Evolutionary conservation across 257 asterid genomes (phyloP).

Genomic region (Ehretia macrophylla): DNA sequence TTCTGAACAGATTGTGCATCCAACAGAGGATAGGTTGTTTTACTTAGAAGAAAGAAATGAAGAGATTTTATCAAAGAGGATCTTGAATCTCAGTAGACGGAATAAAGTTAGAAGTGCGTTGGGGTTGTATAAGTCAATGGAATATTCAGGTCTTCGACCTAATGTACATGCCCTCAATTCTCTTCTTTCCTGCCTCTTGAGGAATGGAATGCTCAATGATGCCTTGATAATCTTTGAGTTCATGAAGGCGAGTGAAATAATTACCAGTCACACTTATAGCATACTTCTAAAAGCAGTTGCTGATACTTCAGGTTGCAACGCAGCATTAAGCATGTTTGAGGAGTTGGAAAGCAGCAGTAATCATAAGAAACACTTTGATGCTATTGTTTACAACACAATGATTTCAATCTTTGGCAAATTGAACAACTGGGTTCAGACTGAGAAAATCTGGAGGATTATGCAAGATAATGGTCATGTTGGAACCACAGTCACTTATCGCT

Average conservation of each 20-base stretch:
- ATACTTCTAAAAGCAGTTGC: conserved; percentile 81
- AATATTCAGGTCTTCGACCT: conserved; percentile 51
- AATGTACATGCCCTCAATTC: conserved; percentile 84
- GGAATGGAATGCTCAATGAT: conserved; percentile 58
- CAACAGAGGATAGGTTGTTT: conserved; percentile 33
- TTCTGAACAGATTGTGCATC: conserved; percentile 11
- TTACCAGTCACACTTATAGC: conserved; percentile 71
- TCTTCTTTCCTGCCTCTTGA: conserved; percentile 60
- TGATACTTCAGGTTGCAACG: conserved; percentile 33
- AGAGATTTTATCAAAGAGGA: conserved; percentile 58
- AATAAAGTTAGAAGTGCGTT: conserved; percentile 67
- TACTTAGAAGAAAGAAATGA: conserved; percentile 78
- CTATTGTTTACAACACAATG: conserved; percentile 79
- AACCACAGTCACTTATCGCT: conserved; percentile 64
- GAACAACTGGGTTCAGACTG: conserved; percentile 52
- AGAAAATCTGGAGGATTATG: conserved; percentile 63
- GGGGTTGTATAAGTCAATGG: conserved; percentile 67
- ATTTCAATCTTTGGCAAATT: conserved; percentile 55
- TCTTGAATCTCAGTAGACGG: conserved; percentile 71
- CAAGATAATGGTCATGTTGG: conserved; percentile 44
- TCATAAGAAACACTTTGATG: conserved; percentile 47
- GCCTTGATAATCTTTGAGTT: conserved; percentile 57
- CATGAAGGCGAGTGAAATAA: conserved; percentile 43
- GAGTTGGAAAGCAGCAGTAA: conserved; percentile 39
- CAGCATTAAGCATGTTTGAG: conserved; percentile 60